These are phyloP conservation scores for Sanghuangporus sanghuang DNA, from an alignment of 1,284 basidiomycete species.

Conservation along the genomic window DNA sequence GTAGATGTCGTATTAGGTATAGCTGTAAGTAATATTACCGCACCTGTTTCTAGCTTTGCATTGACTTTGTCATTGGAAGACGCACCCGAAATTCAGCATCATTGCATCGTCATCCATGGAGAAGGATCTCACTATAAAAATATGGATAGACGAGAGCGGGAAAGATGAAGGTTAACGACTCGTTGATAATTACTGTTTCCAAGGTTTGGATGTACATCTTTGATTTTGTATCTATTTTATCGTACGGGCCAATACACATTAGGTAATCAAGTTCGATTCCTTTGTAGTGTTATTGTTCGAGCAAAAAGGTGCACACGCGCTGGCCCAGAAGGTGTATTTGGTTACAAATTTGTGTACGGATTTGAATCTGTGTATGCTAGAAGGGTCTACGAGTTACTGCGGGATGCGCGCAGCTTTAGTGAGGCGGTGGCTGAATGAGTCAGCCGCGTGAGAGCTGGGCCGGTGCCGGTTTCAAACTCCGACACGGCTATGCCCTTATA, in stretches of 20 bases:
- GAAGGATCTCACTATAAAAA: slow-evolving; percentile 73
- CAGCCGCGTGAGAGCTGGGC: background rate
- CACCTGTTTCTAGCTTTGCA: background rate
- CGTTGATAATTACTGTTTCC: no score
- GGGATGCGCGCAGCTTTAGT: background rate
- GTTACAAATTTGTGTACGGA: no score
- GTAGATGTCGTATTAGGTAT: slow-evolving; percentile 71
- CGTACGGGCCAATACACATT: background rate
- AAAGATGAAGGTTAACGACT: slow-evolving; percentile 7
- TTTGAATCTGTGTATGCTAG: no score
- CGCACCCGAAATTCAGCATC: slow-evolving; percentile 64
- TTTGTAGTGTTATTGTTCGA: background rate
- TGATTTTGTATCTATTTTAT: no score
- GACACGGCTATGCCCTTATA: slow-evolving; percentile 3
- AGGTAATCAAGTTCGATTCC: background rate
- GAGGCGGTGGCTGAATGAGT: background rate
- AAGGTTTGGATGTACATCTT: no score
- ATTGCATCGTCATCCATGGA: slow-evolving; percentile 84
- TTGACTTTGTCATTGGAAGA: slow-evolving; percentile 34
- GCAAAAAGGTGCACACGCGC: background rate
- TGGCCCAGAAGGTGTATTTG: background rate
- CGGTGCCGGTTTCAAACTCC: slow-evolving; percentile 5
- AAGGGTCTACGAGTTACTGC: background rate
- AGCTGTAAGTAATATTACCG: slow-evolving; percentile 46
- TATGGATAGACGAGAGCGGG: slow-evolving; percentile 60